A percentile compares a stretch with the other conserved stretches of the same genome.
These are phyloP conservation scores for Sphagnurus paluster DNA, from an alignment of 1,284 basidiomycete species.

Conservation along the genomic window DNA sequence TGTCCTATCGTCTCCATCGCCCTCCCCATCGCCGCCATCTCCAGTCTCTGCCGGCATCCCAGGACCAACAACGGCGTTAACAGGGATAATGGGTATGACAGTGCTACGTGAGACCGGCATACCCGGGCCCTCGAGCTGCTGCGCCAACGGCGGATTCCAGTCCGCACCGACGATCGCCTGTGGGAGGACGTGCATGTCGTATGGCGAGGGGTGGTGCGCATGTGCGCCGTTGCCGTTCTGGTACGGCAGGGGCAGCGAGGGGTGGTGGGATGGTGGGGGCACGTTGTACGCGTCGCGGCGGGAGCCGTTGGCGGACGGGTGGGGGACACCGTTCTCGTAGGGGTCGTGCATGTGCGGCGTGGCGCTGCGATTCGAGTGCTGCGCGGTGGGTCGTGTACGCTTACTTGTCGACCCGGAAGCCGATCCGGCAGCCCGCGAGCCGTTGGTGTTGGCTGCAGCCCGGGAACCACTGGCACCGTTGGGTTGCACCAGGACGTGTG, in stretches of 20 bases:
- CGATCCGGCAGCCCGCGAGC: conserved; percentile 26
- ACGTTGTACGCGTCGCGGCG: conserved; percentile 23
- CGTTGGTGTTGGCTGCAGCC: conserved; percentile 30
- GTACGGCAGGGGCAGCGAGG: conserved; percentile 29
- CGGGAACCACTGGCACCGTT: conserved; percentile 29
- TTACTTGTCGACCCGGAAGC: conserved; percentile 17
- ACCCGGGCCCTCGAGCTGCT: conserved; percentile 71
- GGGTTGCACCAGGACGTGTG: conserved; percentile 44
- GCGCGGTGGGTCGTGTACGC: conserved; percentile 22
- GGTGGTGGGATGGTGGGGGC: conserved; percentile 27
- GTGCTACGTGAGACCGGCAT: conserved; percentile 62
- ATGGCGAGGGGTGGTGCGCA: conserved; percentile 21
- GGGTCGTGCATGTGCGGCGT: conserved; percentile 22
- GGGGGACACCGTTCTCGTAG: conserved; percentile 24
- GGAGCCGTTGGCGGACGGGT: conserved; percentile 10
- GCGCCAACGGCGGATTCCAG: conserved; percentile 46
- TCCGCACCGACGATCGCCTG: conserved; percentile 25
- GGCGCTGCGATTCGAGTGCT: conserved; percentile 29
- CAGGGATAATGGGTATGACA: conserved; percentile 29
- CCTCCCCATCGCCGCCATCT: conserved; percentile 45
- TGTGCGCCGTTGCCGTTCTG: conserved; percentile 23
- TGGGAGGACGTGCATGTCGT: conserved; percentile 34
- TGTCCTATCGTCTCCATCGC: conserved; percentile 67
- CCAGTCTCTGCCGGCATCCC: conserved; percentile 19
- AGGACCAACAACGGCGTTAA: conserved; percentile 19